Percentiles rank a stretch among this genome's conserved stretches.
These are phyloP conservation scores for Golubevia sp. DNA, from an alignment of 1,284 basidiomycete genomes.

Conservation along the genomic window DNA sequence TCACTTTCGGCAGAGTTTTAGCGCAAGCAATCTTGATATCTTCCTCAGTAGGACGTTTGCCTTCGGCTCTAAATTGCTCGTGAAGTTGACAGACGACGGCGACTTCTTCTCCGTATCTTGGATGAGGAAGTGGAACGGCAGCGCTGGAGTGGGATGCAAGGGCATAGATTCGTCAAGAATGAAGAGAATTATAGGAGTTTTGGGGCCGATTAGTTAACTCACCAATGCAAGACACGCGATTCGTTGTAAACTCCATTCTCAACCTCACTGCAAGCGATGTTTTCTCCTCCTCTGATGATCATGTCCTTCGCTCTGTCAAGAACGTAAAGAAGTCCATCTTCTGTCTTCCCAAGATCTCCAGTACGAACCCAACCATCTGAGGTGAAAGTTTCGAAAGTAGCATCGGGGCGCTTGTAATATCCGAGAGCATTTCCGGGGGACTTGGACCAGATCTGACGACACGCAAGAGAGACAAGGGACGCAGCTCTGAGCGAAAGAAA, in stretches of 20 bases:
- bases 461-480: no score
- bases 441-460: slow-evolving; percentile 28
- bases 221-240: slow-evolving; percentile 32
- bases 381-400: slow-evolving; percentile 16
- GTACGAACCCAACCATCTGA: slow-evolving; percentile 22
- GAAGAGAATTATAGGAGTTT: no score
- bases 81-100: slow-evolving; percentile 32
- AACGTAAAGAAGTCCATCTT: slow-evolving; percentile 16
- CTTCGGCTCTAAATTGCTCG: slow-evolving; percentile 7
- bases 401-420: slow-evolving; percentile 38
- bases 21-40: slow-evolving; percentile 23
- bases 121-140: slow-evolving; percentile 36
- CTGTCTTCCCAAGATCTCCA: slow-evolving; percentile 15
- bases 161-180: no score
- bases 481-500: no score
- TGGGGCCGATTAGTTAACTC: no score
- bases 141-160: no score
- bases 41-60: slow-evolving; percentile 18
- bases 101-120: slow-evolving; percentile 39
- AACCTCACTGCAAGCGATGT: slow-evolving; percentile 44
- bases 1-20: slow-evolving; percentile 32
- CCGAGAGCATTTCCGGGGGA: slow-evolving; percentile 34
- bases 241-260: slow-evolving; percentile 41
- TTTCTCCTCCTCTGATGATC: slow-evolving; percentile 48
- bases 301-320: slow-evolving; percentile 23